Evolutionary conservation across 148 eudicot species (phyloP), one percentile per base, ranked within the genome.

Genomic region (Hydrangea macrophylla): DNA sequence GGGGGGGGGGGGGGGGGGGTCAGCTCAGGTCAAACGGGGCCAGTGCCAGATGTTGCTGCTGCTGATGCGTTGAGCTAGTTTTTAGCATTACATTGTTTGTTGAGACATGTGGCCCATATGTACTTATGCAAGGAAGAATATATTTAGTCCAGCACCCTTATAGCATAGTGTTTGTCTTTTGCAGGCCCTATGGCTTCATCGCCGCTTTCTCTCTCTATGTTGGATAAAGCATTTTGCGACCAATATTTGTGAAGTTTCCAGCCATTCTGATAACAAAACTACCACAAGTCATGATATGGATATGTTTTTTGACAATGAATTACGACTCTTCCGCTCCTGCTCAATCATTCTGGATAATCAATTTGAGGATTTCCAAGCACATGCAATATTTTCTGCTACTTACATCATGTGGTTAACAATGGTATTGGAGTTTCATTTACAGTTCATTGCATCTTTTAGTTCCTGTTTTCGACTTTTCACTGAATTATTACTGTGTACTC

Each of bases 101-200:
- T 35, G 39, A 42, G 15, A 42, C 4, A 42, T 42, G 50, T 3
- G 3, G 50, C 50, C 50, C 15, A 42, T 11, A 42, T 42, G 50
- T 3, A 42, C 18, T 42, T 42, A 15, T 42, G 50, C 50, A 42
- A 3, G 17, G 50, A 12, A 9, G 15, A 42, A 48, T 18, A 13
- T 28, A 25, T 65, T 26, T 25, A 8, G 20, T 42, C 18, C 15
- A 17, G 20, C 2, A 10, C 17, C 50, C 56, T n/a, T 65, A 15
- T 15, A 1, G 17, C 25, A 11, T 54, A 60, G 27, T 42, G 20
- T 64, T 32, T 23, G 22, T 70, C n/a, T 50, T 71, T 75, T 50
- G 55, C 81, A 92, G 98, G 87, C 98, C 10, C 61, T 92, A 55
- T 92, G 98, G 98, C 90, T 89, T 68, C 92, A 92, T 70, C 98